Evolutionary conservation across 441 rosid genomes (phyloP).

Genomic region (Geranium incanum): DNA sequence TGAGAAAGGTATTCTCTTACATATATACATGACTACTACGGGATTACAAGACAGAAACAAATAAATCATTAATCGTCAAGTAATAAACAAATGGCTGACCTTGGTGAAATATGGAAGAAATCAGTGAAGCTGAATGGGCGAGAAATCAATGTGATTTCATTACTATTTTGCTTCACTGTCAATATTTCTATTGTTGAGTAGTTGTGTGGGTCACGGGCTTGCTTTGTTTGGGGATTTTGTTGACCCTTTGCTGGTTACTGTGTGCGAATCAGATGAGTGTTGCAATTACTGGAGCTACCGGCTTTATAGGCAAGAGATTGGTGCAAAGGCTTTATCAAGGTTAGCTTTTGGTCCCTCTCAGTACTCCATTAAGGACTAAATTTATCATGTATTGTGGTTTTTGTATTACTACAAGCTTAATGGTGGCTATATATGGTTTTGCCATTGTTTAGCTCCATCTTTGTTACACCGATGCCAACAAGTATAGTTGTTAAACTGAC

Average conservation of each 20-base stretch:
- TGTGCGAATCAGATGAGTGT: conserved; percentile 65
- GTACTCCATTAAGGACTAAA: neutral
- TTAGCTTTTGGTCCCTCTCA: conserved; percentile 17
- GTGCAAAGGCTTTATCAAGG: conserved; percentile 78
- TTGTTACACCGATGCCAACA: neutral
- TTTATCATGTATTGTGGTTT: neutral
- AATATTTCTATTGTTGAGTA: too few species aligned
- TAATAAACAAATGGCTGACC: too few species aligned
- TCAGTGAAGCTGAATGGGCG: too few species aligned
- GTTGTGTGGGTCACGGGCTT: too few species aligned
- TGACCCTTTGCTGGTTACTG: conserved; percentile 9
- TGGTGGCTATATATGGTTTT: neutral
- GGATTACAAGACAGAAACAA: too few species aligned
- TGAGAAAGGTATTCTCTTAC: too few species aligned
- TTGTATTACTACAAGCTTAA: neutral
- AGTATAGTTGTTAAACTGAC: neutral
- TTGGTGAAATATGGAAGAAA: too few species aligned
- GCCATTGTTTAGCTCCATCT: neutral
- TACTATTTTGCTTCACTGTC: too few species aligned
- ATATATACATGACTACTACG: too few species aligned
- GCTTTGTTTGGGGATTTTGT: neutral
- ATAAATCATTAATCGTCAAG: too few species aligned
- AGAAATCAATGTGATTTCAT: too few species aligned
- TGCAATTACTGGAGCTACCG: conserved; percentile 87
- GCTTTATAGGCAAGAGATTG: conserved; percentile 80